phyloP scores from a whole-genome alignment of 768 basidiomycete genomes.

The Podaxis sp. region DNA sequence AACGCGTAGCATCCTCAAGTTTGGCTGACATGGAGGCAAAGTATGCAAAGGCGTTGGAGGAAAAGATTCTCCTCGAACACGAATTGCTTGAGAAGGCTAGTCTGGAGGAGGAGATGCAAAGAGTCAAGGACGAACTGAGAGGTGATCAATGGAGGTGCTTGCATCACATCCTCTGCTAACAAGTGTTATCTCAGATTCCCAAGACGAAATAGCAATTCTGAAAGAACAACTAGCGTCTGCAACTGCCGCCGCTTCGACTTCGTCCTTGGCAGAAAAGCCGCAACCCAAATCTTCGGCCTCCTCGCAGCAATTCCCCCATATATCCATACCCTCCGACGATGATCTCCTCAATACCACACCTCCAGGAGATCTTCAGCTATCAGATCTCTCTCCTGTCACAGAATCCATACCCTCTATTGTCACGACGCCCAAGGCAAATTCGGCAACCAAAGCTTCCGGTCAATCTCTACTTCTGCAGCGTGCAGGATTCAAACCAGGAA shows the following conservation, averaged over 20 bases:
- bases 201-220: constrained; percentile 80
- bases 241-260: constrained; percentile 13
- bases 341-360: constrained; percentile 58
- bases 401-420: constrained; percentile 34
- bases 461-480: constrained; percentile 52
- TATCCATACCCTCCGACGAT: constrained; percentile 44
- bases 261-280: constrained; percentile 17
- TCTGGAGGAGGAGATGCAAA: constrained; percentile 87
- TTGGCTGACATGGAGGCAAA: constrained; percentile 84
- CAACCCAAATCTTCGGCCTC: constrained; percentile 28
- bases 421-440: constrained; percentile 38
- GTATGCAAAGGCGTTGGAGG: constrained; percentile 89
- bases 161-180: constrained; percentile 16
- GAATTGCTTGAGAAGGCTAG: constrained; percentile 90
- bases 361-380: constrained; percentile 59
- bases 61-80: constrained; percentile 96
- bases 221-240: constrained; percentile 61
- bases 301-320: constrained; percentile 27
- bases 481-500: constrained; percentile 46
- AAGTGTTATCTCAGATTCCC: constrained; percentile 59
- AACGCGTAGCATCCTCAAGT: constrained; percentile 82
- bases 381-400: constrained; percentile 50
- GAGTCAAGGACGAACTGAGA: constrained; percentile 89
- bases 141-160: constrained; percentile 48
- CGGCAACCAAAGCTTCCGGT: constrained; percentile 34